phyloP scores from a whole-genome alignment of 1,139 yeast genomes.

The Debaryomycetaceae sp. region DNA sequence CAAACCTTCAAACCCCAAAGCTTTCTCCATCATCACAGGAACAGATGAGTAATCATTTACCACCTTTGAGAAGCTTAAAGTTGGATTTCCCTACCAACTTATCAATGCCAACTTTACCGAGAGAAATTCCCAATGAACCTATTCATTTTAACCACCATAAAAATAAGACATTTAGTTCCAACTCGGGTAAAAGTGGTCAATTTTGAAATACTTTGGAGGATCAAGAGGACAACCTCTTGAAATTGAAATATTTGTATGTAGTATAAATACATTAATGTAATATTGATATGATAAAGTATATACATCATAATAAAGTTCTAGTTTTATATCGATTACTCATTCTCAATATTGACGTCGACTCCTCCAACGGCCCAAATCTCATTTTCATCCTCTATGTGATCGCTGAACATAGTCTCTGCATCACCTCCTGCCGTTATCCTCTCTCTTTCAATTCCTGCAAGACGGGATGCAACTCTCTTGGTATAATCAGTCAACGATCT shows the following conservation, averaged over 20 bases:
- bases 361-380: slow-evolving; percentile 90
- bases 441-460: slow-evolving; percentile 83
- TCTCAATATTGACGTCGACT: slow-evolving; percentile 25
- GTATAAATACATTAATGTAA: neutral
- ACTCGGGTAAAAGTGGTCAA: slow-evolving; percentile 21
- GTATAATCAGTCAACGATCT: slow-evolving; percentile 87
- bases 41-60: slow-evolving; percentile 21
- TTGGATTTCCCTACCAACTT: slow-evolving; percentile 46
- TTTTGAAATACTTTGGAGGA: slow-evolving; percentile 16
- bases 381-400: slow-evolving; percentile 77
- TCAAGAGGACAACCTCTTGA: neutral
- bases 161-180: slow-evolving; percentile 14
- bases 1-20: slow-evolving; percentile 50
- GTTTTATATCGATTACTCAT: neutral
- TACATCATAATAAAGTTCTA: too few relatives aligned
- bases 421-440: slow-evolving; percentile 90
- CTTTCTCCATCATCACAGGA: slow-evolving; percentile 10
- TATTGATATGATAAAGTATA: too few relatives aligned
- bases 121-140: slow-evolving; percentile 4
- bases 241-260: neutral
- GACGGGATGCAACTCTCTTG: slow-evolving; percentile 77
- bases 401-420: slow-evolving; percentile 78
- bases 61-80: slow-evolving; percentile 49
- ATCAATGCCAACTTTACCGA: slow-evolving; percentile 18
- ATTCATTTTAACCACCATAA: neutral